Evolutionary conservation across 2,329 filamentous ascomycete species (phyloP), one percentile per base, ranked within the genome.

Genomic region (Colletotrichum sidae): DNA sequence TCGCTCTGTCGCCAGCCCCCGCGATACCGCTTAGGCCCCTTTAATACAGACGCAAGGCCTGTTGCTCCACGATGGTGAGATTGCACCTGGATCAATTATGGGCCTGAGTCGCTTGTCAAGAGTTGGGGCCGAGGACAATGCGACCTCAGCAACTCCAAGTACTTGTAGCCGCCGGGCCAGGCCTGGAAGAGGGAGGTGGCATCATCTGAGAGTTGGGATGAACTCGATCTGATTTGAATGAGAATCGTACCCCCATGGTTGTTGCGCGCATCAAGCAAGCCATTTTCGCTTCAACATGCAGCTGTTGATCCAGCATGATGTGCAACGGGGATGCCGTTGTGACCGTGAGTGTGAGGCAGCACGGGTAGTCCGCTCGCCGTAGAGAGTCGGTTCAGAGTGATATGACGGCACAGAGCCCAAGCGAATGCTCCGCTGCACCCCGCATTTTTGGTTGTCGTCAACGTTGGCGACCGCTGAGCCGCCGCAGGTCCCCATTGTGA

Each of bases 291-390:
- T 52, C 62, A 44, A 25, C 44, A 61, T 65, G 62, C 65, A 66
- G 67, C 41, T 53, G 46, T 65, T 51, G 60, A 64, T 65, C 54
- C 58, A 59, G 58, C 46, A 56, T 67, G 67, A 68, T 58, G 53
- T 49, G 59, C 60, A 51, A 55, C 55, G 35, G 44, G 57, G 55
- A 51, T 53, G 8, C 13, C 35, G 12, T 50, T n/a, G 13, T 25
- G 13, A 51, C n/a, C 37, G 35, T 34, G 25, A 17, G 49, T 41
- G 47, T 25, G 17, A 17, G 39, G 41, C 39, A 41, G 25, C 25
- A 5, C 25, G 25, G 25, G 25, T 25, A 25, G 25, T 25, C 25
- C 25, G 39, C 17, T 55, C 25, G 25, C 12, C 17, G 13, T 37
- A 39, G 54, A 34, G 54, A 25, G 25, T 25, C 25, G 25, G 25